Base-by-base conservation (phyloP, 1,284 basidiomycete species). In the Marasmius oreades region DNA sequence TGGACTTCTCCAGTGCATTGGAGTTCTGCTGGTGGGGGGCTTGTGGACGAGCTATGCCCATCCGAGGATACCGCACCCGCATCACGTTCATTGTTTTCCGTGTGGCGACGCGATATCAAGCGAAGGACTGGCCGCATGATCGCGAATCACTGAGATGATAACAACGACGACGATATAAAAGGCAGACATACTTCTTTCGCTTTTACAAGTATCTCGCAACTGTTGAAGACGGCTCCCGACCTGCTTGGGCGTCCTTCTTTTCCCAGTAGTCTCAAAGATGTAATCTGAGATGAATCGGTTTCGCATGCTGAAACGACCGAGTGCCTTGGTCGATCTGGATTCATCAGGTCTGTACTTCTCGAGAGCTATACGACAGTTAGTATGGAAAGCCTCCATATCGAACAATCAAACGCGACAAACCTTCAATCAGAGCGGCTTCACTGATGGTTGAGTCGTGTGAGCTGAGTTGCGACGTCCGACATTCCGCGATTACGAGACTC, bases 221-320 rank as follows among this genome's bases (percentile, higher is more conserved):
- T 84, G 82, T 63, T 85, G 83, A 53, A 85, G 74, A 22, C 83
- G 80, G 64, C 80, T 82, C 50, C 82, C 81, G 48, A 85, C 81
- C 65, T 85, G 83, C 64, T 84, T 84, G 3, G 81, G 76, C 5
- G 80, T 81, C 57, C 83, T 72, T 50, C 70, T 68, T 63, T 80
- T 77, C 8, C 80, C 80, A 11, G 82, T 84, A 50, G 67, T 70
- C 52, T 78, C 72, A 61, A 72, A 75, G 51, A 85, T 84, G 62
- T 79, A 79, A 59, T 82, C 77, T 8, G 82, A 79, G 55, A 84
- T 79, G 66, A 82, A 84, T 56, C 78, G 74, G 66, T 84, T 84
- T 47, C 81, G 74, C 69, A 79, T 78, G 10, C 80, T 79, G 64
- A 80, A 82, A 33, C 79, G 73, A 34, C 75, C 77, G 31, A 77